Conservation (phyloP, 495 filamentous ascomycete genomes). For the Aspergillus diversus region DNA sequence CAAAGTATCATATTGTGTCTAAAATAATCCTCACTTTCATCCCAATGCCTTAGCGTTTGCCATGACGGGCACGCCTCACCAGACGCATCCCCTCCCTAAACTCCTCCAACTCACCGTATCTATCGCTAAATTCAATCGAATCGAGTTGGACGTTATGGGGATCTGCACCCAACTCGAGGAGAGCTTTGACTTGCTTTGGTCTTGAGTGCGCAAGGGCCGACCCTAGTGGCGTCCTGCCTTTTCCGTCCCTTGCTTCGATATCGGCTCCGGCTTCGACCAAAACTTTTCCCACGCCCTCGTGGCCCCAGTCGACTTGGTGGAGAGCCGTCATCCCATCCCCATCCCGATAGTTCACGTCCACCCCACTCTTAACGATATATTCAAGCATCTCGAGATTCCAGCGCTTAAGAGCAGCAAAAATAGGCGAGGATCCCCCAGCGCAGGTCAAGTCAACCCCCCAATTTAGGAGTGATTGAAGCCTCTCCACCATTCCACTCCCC, state of each 20-base stretch:
- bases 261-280: background rate
- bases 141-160: background rate
- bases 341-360: background rate
- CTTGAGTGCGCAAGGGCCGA: background rate
- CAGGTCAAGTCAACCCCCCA: background rate
- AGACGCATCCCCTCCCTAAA: background rate
- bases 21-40: too few relatives aligned
- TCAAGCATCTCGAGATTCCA: background rate
- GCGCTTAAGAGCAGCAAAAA: background rate
- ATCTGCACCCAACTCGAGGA: background rate
- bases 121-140: background rate
- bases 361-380: background rate
- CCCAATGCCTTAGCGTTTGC: too few relatives aligned
- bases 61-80: background rate
- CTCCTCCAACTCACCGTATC: background rate
- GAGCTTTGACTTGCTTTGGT: background rate
- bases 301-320: background rate
- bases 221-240: background rate
- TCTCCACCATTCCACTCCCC: background rate
- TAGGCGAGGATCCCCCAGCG: background rate
- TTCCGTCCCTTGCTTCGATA: background rate
- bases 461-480: background rate
- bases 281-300: background rate
- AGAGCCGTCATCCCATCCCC: background rate
- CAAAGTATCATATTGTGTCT: too few relatives aligned